These are phyloP conservation scores for Thuidium tamariscinum DNA, from an alignment of 225 moss, liverwort and hornwort species.

Conservation along the genomic window DNA sequence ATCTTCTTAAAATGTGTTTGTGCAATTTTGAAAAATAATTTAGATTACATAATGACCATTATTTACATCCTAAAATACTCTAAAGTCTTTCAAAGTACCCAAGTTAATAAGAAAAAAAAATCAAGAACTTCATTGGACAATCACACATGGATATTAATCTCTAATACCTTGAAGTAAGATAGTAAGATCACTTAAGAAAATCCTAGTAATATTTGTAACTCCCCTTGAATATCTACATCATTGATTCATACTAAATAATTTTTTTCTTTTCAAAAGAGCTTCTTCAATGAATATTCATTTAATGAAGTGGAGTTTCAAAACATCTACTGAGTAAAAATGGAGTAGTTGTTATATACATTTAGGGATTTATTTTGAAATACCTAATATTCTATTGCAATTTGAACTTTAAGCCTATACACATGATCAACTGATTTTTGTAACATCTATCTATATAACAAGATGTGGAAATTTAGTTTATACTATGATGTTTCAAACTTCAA, in stretches of 20 bases:
- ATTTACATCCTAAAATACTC: accelerated
- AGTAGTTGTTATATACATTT: background rate
- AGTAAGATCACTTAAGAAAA: background rate
- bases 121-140: too few species aligned
- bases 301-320: background rate
- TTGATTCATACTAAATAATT: background rate
- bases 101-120: background rate
- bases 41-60: background rate
- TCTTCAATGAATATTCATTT: background rate
- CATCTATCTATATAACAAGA: too few species aligned
- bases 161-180: background rate
- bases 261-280: background rate
- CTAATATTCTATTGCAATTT: background rate
- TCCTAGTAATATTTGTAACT: background rate
- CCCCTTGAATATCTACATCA: background rate
- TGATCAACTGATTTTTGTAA: accelerated
- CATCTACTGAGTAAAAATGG: background rate
- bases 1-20: background rate
- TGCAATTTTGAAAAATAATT: background rate
- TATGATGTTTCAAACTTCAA: background rate
- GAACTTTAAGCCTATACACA: accelerated
- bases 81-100: background rate
- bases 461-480: accelerated
- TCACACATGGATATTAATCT: too few species aligned
- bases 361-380: background rate